Base-by-base conservation (phyloP, 768 basidiomycete genomes). In the Steccherinum ochraceum region DNA sequence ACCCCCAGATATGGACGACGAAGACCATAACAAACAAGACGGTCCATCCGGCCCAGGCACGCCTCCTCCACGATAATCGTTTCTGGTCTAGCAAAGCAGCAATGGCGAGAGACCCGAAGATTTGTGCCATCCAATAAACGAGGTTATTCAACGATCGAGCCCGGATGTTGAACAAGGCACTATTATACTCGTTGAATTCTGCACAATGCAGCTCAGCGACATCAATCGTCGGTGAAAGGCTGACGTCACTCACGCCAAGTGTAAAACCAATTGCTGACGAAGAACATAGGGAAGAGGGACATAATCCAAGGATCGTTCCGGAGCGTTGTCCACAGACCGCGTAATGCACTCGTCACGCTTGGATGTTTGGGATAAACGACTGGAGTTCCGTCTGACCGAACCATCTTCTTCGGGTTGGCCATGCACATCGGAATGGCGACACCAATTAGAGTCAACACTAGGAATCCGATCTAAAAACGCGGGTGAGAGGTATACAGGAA, bases 201-300 rank as follows among this genome's bases (percentile, higher is more conserved):
- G 30, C 30, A n/a, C n/a, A 7, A 43, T 43, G 52, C 46, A 61
- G 30, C 45, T 46, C 39, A 20, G 44, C 50, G 30, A 19, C 18
- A 18, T 43, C 41, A 24, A 30, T 55, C 35, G 16, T 43, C 21
- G 35, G 35, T n/a, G 3, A 10, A 20, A 24, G 45, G 2, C 13
- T 16, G 30, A 4, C 2, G n/a, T n/a, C n/a, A 65, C 83, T 61
- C 53, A 86, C 85, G 86, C 86, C 86, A 89, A 2, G 87, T 83
- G 61, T 89, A 89, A 68, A 89, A 89, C 78, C 84, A 89, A 63
- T 89, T 89, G 35, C 82, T 85, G 5, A 84, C 79, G 46, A 89
- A 79, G 66, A 90, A 89, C 83, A 90, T 86, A 10, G 89, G 89
- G 72, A 91, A 86, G 20, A 90, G 74, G 3, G 88, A 67, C 12